Percentiles rank a stretch among this genome's conserved stretches.
These are phyloP conservation scores for Solanum corneliomulleri DNA, from an alignment of 257 asterid genomes.

Conservation along the genomic window DNA sequence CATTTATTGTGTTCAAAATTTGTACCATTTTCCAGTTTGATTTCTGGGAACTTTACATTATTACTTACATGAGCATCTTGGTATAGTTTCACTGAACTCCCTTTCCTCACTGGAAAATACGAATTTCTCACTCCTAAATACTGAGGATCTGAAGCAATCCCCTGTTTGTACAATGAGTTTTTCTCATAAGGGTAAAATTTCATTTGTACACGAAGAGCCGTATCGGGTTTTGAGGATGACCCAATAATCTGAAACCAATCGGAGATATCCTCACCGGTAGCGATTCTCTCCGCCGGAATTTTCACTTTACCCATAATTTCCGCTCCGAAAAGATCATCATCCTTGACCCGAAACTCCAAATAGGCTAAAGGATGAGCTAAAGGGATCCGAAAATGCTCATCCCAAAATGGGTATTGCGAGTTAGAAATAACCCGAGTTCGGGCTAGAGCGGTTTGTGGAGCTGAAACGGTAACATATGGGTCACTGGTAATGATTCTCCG, in stretches of 20 bases:
- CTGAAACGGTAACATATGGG: constrained; percentile 70
- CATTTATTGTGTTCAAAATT: constrained; percentile 37
- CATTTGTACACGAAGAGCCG: constrained; percentile 42
- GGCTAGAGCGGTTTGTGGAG: constrained; percentile 66
- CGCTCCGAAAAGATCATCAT: constrained; percentile 66
- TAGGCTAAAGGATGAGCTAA: constrained; percentile 51
- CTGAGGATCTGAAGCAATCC: constrained; percentile 61
- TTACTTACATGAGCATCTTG: constrained; percentile 69
- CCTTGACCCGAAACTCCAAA: constrained; percentile 67
- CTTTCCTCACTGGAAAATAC: constrained; percentile 75
- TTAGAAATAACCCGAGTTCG: constrained; percentile 76
- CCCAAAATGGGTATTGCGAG: constrained; percentile 64
- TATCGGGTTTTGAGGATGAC: constrained; percentile 24
- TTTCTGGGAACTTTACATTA: constrained; percentile 33
- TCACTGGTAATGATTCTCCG: constrained; percentile 75
- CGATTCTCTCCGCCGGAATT: constrained; percentile 36
- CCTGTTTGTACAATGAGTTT: constrained; percentile 43
- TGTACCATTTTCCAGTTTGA: constrained; percentile 48
- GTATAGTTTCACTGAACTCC: constrained; percentile 53
- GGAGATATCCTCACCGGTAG: constrained; percentile 35
- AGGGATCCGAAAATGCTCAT: constrained; percentile 48
- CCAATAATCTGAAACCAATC: constrained; percentile 47
- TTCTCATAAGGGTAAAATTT: constrained; percentile 35
- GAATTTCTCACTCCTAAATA: constrained; percentile 47
- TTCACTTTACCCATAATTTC: constrained; percentile 52